phyloP scores from a whole-genome alignment of 129 eudicot genomes.

The Logfia minima region DNA sequence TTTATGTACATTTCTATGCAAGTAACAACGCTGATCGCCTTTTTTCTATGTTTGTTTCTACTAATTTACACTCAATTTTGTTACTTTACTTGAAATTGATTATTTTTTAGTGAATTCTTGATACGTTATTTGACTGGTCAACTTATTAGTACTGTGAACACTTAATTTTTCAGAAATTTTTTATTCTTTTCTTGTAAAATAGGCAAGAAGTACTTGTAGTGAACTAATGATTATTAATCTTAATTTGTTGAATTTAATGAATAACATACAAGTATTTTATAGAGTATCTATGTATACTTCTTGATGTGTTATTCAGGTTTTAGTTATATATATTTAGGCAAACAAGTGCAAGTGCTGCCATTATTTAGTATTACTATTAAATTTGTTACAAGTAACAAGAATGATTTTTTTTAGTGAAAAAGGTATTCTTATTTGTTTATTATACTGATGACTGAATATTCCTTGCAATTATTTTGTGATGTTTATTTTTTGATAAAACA shows the following conservation, averaged over 20 bases:
- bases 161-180: constrained; percentile 14
- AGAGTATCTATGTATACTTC: background rate
- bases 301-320: constrained; percentile 12
- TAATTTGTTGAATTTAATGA: background rate
- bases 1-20: constrained; percentile 14
- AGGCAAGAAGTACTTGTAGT: background rate
- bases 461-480: constrained; percentile 22
- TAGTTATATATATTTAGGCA: background rate
- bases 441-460: constrained; percentile 17
- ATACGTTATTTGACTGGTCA: background rate
- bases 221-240: background rate
- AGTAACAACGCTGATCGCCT: constrained; percentile 17
- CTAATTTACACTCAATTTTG: constrained; percentile 14
- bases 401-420: constrained; percentile 1
- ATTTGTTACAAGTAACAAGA: constrained; percentile 9
- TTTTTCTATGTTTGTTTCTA: background rate
- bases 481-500: constrained; percentile 3
- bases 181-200: background rate
- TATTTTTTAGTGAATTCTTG: background rate
- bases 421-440: background rate
- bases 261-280: background rate
- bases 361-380: background rate
- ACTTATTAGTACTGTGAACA: constrained; percentile 11
- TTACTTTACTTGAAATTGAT: constrained; percentile 10
- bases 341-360: background rate